Conservation (phyloP, 441 rosid species). For the Manihot esculenta region DNA sequence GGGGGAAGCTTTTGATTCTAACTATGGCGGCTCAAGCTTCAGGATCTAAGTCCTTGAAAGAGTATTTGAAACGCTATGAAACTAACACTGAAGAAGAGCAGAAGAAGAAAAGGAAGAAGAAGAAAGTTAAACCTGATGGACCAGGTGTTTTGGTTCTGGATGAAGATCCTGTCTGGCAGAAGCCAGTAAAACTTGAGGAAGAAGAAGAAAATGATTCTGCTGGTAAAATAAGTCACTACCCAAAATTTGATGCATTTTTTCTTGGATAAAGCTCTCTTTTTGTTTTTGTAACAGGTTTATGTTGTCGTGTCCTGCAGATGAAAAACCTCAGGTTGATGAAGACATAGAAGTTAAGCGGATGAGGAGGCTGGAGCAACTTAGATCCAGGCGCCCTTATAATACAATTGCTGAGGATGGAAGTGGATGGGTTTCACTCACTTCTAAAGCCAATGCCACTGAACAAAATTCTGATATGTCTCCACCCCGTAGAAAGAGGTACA, state of each 20-base stretch:
- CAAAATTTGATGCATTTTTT: not conserved
- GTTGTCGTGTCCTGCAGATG: conserved; percentile 31
- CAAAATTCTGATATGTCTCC: conserved; percentile 56
- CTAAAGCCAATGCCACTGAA: conserved; percentile 20
- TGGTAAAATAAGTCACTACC: conserved; percentile 34
- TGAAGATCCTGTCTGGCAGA: conserved; percentile 92
- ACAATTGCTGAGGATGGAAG: conserved; percentile 91
- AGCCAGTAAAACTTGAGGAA: conserved; percentile 55
- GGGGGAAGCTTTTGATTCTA: not conserved
- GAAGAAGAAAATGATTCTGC: conserved; percentile 57
- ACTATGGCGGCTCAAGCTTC: conserved; percentile 38
- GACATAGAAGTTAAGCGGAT: conserved; percentile 87
- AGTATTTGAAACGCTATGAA: conserved; percentile 72
- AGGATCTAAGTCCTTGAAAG: conserved; percentile 53
- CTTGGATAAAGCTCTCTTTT: not conserved
- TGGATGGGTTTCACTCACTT: conserved; percentile 76
- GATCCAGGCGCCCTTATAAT: conserved; percentile 52
- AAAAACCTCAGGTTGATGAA: conserved; percentile 68
- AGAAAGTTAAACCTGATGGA: conserved; percentile 37
- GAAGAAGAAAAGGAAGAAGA: conserved; percentile 57
- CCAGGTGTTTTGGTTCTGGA: conserved; percentile 71
- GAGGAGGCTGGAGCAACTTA: conserved; percentile 75
- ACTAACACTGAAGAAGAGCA: conserved; percentile 45
- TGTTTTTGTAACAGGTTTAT: conserved; percentile 1
- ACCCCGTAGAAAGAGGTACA: conserved; percentile 48